These are phyloP conservation scores for Cryptosporidium baileyi DNA, from an alignment of 169 alveolate species.

Conservation along the genomic window DNA sequence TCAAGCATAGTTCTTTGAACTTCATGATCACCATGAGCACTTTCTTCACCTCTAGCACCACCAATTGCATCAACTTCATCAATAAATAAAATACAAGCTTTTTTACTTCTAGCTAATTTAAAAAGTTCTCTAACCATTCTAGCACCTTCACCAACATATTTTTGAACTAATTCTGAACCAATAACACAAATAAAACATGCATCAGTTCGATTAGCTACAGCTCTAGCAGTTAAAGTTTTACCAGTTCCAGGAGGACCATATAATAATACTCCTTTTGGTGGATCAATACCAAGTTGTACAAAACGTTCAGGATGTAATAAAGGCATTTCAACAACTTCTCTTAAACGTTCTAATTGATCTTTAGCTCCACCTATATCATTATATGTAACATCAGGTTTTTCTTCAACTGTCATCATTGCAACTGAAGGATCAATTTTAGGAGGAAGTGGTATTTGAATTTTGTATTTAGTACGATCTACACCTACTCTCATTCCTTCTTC, in stretches of 20 bases:
- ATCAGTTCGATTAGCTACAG: conserved; percentile 95
- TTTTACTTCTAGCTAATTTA: conserved; percentile 91
- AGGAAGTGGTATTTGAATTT: conserved; percentile 97
- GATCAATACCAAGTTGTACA: conserved; percentile 98
- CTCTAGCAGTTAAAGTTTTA: conserved; percentile 94
- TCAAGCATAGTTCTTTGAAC: conserved; percentile 99
- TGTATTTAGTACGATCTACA: conserved; percentile 92
- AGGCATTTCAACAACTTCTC: conserved; percentile 99
- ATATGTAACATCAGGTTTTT: conserved; percentile 99
- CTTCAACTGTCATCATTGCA: conserved; percentile 99
- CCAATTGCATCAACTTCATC: conserved; percentile 98
- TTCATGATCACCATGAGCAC: conserved; percentile 96
- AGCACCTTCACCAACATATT: conserved; percentile 97
- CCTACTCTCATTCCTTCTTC: conserved; percentile 99
- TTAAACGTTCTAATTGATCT: conserved; percentile 95
- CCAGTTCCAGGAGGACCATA: conserved; percentile 99
- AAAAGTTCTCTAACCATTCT: conserved; percentile 95
- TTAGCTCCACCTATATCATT: conserved; percentile 99
- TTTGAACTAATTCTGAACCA: conserved; percentile 95
- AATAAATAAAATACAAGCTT: conserved; percentile 93
- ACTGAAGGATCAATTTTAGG: conserved; percentile 99
- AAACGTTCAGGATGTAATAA: conserved; percentile 97
- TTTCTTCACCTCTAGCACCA: conserved; percentile 87
- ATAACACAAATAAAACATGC: conserved; percentile 95
- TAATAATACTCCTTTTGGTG: conserved; percentile 98